These are phyloP conservation scores for Rhizoclosmatium sp. DNA, from an alignment of 192 early-diverging fungal species.

Conservation along the genomic window DNA sequence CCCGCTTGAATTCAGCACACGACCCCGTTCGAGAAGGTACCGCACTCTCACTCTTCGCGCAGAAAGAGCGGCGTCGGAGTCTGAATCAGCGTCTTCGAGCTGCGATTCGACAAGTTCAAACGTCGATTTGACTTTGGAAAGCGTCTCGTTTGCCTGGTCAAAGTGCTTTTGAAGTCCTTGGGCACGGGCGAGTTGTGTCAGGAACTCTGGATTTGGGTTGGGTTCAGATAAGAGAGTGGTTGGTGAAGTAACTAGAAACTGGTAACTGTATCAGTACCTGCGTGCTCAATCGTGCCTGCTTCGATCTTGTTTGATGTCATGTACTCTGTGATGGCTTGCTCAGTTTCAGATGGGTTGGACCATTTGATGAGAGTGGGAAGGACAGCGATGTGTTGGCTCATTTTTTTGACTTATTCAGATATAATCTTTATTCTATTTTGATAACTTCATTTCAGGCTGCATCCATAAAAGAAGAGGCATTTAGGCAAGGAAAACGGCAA, in stretches of 20 bases:
- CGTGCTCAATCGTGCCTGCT: background rate
- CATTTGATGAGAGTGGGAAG: background rate
- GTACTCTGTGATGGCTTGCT: background rate
- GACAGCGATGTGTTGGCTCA: background rate
- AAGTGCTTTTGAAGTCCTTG: conserved; percentile 14
- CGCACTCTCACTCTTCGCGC: conserved; percentile 21
- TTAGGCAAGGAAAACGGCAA: no score
- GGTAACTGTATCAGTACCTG: background rate
- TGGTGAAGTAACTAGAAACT: background rate
- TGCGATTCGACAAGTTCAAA: background rate
- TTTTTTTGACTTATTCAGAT: background rate
- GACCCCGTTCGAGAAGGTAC: conserved; percentile 3
- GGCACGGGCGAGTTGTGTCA: conserved; percentile 19
- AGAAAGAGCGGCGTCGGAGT: background rate
- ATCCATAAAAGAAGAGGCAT: no score
- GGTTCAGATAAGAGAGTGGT: background rate
- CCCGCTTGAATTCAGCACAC: background rate
- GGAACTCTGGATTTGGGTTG: conserved; percentile 4
- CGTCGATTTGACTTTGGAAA: background rate
- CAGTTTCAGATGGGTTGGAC: conserved; percentile 5
- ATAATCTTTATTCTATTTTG: background rate
- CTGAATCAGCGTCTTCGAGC: background rate
- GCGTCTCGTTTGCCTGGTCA: background rate
- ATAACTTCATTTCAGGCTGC: background rate
- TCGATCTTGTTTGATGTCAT: background rate